Conservation (phyloP, 2,329 filamentous ascomycete genomes). For the Chrysosporium queenslandicum region DNA sequence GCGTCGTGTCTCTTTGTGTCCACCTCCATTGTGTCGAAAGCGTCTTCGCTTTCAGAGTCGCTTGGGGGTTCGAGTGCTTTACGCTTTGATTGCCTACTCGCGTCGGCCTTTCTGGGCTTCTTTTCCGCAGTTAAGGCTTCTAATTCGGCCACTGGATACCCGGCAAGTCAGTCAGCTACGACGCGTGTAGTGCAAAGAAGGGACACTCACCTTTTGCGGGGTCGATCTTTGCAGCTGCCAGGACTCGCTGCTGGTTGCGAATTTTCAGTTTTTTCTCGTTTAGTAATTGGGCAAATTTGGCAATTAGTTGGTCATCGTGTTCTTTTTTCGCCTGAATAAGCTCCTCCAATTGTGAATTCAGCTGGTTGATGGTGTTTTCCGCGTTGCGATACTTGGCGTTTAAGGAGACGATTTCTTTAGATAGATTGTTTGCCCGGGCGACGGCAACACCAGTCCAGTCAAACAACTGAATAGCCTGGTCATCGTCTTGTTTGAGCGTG, state of each 20-base stretch:
- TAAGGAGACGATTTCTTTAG: constrained; percentile 34
- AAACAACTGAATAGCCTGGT: constrained; percentile 46
- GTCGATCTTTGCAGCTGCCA: constrained; percentile 43
- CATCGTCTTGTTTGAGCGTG: constrained; percentile 42
- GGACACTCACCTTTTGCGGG: constrained; percentile 25
- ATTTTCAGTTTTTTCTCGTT: constrained; percentile 58
- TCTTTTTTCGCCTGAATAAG: constrained; percentile 48
- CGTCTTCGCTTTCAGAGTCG: constrained; percentile 27
- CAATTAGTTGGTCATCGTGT: constrained; percentile 48
- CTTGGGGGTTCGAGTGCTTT: constrained; percentile 17
- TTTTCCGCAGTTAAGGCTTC: constrained; percentile 19
- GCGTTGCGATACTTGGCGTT: constrained; percentile 36
- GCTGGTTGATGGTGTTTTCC: constrained; percentile 41
- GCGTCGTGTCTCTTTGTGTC: constrained; percentile 19
- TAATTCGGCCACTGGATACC: constrained; percentile 25
- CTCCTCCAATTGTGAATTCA: constrained; percentile 48
- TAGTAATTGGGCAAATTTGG: constrained; percentile 48
- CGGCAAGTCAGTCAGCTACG: not conserved
- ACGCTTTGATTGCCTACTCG: constrained; percentile 23
- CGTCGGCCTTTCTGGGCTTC: constrained; percentile 15
- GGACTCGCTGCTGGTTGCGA: constrained; percentile 49
- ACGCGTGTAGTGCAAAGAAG: not conserved
- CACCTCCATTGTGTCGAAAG: constrained; percentile 32
- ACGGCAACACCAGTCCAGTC: constrained; percentile 47
- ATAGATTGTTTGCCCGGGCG: constrained; percentile 34